A percentile compares a stretch with the other conserved stretches of the same genome.
Evolutionary conservation across 805 yeast species (phyloP).

Genomic region (Barnettozyma salicaria): DNA sequence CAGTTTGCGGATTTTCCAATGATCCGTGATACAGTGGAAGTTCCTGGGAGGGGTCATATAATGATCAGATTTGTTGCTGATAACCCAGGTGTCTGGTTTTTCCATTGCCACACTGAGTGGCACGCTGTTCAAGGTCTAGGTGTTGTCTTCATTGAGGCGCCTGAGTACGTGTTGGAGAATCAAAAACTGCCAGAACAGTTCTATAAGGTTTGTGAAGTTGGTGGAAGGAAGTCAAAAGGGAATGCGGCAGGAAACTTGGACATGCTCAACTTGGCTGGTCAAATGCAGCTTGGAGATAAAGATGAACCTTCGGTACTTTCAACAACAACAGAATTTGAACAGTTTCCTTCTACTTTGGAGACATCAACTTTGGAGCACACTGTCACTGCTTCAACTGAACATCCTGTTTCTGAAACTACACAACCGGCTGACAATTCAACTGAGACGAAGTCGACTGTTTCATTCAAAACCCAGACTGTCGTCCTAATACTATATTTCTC

Average conservation of each 20-base stretch:
- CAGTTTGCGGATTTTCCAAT: constrained; percentile 49
- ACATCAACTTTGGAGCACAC: too few species aligned
- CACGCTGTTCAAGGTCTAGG: constrained; percentile 80
- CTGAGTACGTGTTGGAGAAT: constrained; percentile 41
- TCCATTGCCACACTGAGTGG: constrained; percentile 90
- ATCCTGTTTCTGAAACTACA: background rate
- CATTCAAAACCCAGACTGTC: constrained; percentile 22
- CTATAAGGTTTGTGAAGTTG: constrained; percentile 41
- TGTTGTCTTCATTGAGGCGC: constrained; percentile 63
- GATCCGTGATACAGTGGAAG: constrained; percentile 66
- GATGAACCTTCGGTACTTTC: too few species aligned
- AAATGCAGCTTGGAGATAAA: constrained; percentile 1
- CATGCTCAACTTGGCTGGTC: constrained; percentile 52
- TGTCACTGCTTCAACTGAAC: background rate
- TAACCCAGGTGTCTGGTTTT: constrained; percentile 91
- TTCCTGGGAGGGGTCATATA: constrained; percentile 59
- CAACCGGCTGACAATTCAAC: background rate
- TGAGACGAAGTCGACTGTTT: background rate
- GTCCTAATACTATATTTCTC: constrained; percentile 28
- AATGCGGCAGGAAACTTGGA: constrained; percentile 64
- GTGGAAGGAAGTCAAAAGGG: constrained; percentile 45
- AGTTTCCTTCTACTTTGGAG: too few species aligned
- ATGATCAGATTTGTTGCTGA: constrained; percentile 69
- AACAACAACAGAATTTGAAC: too few species aligned
- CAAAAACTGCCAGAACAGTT: constrained; percentile 40